A percentile compares a stretch with the other conserved stretches of the same genome.
phyloP scores from a whole-genome alignment of 768 basidiomycete species.

The Pulveroboletus sp. region DNA sequence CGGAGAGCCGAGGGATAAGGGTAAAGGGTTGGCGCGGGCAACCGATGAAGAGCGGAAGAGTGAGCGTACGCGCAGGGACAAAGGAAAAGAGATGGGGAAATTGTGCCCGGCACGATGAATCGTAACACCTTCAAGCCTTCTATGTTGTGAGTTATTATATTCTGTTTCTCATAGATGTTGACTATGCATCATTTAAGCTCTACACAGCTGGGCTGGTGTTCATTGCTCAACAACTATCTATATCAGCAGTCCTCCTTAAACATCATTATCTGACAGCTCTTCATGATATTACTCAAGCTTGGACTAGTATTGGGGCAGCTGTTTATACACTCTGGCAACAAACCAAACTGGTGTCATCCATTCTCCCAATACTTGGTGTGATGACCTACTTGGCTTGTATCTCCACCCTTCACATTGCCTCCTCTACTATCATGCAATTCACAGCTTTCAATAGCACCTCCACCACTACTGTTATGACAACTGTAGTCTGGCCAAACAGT shows the following conservation, averaged over 20 bases:
- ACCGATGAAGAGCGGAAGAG: no score
- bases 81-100: no score
- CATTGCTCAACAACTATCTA: slow-evolving; percentile 16
- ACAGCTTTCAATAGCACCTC: slow-evolving; percentile 8
- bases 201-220: slow-evolving; percentile 18
- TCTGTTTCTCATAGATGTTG: no score
- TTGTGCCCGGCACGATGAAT: no score
- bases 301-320: slow-evolving; percentile 24
- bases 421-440: slow-evolving; percentile 22
- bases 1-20: no score
- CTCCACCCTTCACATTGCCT: slow-evolving; percentile 18
- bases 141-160: not conserved
- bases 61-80: no score
- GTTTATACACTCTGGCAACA: slow-evolving; percentile 14
- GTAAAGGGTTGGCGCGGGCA: no score
- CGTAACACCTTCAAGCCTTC: not conserved
- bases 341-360: slow-evolving; percentile 8
- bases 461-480: not conserved
- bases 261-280: slow-evolving; percentile 8
- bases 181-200: not conserved
- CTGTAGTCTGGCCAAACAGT: slow-evolving; percentile 4
- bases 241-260: not conserved
- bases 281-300: slow-evolving; percentile 19
- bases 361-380: slow-evolving; percentile 10
- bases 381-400: slow-evolving; percentile 15